Percentiles rank a stretch among this genome's conserved stretches.
Conservation (phyloP, 495 filamentous ascomycete genomes). For the Penicillium waksmanii region DNA sequence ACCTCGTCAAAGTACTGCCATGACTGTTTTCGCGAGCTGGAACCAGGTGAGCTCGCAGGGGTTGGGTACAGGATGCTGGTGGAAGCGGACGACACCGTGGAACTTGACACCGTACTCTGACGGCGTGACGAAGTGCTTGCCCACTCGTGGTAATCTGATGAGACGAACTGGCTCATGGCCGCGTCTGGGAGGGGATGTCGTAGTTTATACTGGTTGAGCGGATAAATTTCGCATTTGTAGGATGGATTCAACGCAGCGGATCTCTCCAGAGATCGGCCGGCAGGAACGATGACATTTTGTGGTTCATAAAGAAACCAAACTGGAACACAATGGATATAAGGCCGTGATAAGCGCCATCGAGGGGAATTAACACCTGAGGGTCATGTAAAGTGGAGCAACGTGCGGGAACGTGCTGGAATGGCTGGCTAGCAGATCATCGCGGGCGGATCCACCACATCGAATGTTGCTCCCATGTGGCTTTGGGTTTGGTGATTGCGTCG, state of each 20-base stretch:
- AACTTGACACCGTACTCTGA: slow-evolving; percentile 43
- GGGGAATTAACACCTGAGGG: not conserved
- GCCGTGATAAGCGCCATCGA: slow-evolving; percentile 21
- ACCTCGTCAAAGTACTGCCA: slow-evolving; percentile 43
- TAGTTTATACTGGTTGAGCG: not conserved
- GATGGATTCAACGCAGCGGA: slow-evolving; percentile 10
- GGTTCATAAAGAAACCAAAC: slow-evolving; percentile 4
- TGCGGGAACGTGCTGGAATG: slow-evolving; percentile 41
- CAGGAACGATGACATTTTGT: slow-evolving; percentile 16
- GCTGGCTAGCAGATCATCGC: slow-evolving; percentile 34
- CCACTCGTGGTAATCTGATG: slow-evolving; percentile 42
- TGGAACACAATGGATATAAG: slow-evolving; percentile 7
- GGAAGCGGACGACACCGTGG: slow-evolving; percentile 45
- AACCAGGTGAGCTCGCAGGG: slow-evolving; percentile 37
- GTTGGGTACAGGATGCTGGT: slow-evolving; percentile 41
- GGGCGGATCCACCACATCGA: slow-evolving; percentile 18
- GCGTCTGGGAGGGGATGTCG: slow-evolving; percentile 1
- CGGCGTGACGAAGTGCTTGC: slow-evolving; percentile 36
- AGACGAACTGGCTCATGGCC: slow-evolving; percentile 33
- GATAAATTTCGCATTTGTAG: slow-evolving; percentile 1
- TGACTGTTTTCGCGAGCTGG: slow-evolving; percentile 39
- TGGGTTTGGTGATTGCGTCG: slow-evolving; percentile 9
- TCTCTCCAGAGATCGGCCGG: slow-evolving; percentile 18
- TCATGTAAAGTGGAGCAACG: slow-evolving; percentile 21
- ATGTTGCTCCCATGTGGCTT: slow-evolving; percentile 30